Evolutionary conservation across 2,329 filamentous ascomycete species (phyloP).

Genomic region (Epichloe sp.): DNA sequence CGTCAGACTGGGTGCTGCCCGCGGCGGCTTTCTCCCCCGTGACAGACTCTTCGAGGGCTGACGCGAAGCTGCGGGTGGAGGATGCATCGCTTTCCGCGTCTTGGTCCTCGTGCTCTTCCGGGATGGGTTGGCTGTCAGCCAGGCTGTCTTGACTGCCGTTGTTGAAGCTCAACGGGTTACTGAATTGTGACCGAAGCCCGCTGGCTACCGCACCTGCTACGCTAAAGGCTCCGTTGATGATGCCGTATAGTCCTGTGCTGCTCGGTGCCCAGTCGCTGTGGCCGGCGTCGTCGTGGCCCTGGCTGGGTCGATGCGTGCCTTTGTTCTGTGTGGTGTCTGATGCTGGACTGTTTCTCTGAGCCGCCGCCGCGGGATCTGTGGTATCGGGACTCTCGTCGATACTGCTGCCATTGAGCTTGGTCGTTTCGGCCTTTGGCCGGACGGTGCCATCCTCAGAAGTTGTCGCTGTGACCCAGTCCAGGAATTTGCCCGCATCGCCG

Average conservation of each 20-base stretch:
- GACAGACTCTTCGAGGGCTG: slow-evolving; percentile 27
- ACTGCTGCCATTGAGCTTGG: background rate
- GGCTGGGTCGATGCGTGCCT: background rate
- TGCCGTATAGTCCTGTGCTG: slow-evolving; percentile 39
- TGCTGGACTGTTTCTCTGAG: background rate
- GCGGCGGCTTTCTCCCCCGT: slow-evolving; percentile 16
- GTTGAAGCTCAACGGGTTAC: slow-evolving; percentile 13
- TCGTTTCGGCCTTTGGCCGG: background rate
- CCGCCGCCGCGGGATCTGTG: background rate
- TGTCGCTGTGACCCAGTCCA: slow-evolving; percentile 53
- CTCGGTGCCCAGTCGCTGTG: slow-evolving; percentile 22
- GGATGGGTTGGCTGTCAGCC: slow-evolving; percentile 10
- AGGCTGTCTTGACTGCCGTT: slow-evolving; percentile 15
- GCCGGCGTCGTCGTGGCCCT: slow-evolving; percentile 7
- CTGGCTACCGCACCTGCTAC: slow-evolving; percentile 33
- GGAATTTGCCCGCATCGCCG: slow-evolving; percentile 65
- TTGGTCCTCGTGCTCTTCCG: slow-evolving; percentile 17
- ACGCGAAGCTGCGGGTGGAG: slow-evolving; percentile 35
- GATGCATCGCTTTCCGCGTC: slow-evolving; percentile 28
- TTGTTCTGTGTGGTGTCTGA: background rate
- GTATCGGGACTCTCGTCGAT: no score
- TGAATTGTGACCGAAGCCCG: slow-evolving; percentile 19
- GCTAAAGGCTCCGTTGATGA: slow-evolving; percentile 39
- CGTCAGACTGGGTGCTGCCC: slow-evolving; percentile 23
- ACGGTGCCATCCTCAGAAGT: slow-evolving; percentile 13